These are phyloP conservation scores for Blumeriella jaapii DNA, from an alignment of 2,329 filamentous ascomycete genomes.

Conservation along the genomic window DNA sequence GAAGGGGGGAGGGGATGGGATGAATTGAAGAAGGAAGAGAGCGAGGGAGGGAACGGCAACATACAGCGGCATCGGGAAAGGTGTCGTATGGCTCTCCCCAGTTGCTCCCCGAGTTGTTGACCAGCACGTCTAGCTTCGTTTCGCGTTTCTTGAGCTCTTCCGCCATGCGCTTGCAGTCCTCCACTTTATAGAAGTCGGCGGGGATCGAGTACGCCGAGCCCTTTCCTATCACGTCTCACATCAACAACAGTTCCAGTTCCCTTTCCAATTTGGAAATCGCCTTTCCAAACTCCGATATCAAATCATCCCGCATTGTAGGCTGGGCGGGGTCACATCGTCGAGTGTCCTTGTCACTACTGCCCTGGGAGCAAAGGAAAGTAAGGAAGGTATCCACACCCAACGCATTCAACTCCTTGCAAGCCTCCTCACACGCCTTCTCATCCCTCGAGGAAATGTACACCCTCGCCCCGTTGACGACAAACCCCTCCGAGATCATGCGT, in stretches of 20 bases:
- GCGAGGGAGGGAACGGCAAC: no score
- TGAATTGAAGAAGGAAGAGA: no score
- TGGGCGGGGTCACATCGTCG: no score
- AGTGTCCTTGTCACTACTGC: no score
- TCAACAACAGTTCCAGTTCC: not conserved
- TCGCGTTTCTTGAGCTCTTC: constrained; percentile 43
- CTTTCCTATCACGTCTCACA: constrained; percentile 24
- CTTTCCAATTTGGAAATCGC: not conserved
- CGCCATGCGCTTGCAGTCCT: constrained; percentile 45
- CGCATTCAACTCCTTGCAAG: constrained; percentile 44
- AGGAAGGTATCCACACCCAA: constrained; percentile 30
- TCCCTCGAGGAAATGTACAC: constrained; percentile 62
- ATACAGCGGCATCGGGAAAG: constrained; percentile 47
- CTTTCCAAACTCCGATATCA: not conserved
- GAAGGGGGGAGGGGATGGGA: no score
- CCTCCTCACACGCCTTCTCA: constrained; percentile 46
- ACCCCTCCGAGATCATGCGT: constrained; percentile 56
- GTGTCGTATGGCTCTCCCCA: constrained; percentile 50
- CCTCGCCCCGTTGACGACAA: constrained; percentile 51
- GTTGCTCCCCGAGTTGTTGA: constrained; percentile 55
- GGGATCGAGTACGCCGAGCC: constrained; percentile 47
- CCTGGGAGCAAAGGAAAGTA: no score
- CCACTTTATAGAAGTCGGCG: constrained; percentile 52
- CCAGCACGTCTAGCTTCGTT: constrained; percentile 44
- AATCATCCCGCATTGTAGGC: no score